Evolutionary conservation across 2,329 filamentous ascomycete species (phyloP), one percentile per base, ranked within the genome.

Genomic region (Ilyonectria mors-panacis): DNA sequence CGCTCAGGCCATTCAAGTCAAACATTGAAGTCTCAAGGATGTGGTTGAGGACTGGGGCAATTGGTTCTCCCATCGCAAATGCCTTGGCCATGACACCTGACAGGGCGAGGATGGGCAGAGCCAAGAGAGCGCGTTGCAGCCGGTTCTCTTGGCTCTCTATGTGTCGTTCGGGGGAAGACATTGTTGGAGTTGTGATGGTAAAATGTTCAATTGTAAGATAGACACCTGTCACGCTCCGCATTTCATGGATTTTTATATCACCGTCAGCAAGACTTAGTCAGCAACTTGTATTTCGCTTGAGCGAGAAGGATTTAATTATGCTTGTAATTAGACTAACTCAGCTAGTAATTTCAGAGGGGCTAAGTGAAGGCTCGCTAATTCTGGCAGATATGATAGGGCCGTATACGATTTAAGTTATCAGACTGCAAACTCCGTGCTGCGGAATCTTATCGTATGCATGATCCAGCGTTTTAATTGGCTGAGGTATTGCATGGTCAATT

Each of bases 21-120:
- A 73, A 56, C 44, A 60, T 15, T 12, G 13, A 23, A 26, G 21
- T 60, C 23, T 68, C 45, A 1, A 71, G 30, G 1, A 72, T 66
- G 3, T 54, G 19, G 6, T 70, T 60, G 1, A 75, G 26, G 0
- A 61, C 2, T 1, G 65, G 66, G 1, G 50, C 69, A 26, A 76
- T 66, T 1, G 73, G 68, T n/a, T 67, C 53, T 13, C 55, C 69
- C 66, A 77, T 71, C 6, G 47, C 28, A n/a, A 75, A 70, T 6
- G 67, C 71, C 30, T 65, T 59, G 7, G 54, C 30, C 74, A 75
- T 77, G 2, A 77, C 12, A 2, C 59, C 59, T 1, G 71, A 28
- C 2, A 75, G 19, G 8, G 53, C 56, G 10, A 77, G 61, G 13
- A 77, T 69, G 1, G 76, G 75, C 0, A 73, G 37, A 4, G 68